Conservation (phyloP, 805 yeast species). For the Yarrowia sp. region DNA sequence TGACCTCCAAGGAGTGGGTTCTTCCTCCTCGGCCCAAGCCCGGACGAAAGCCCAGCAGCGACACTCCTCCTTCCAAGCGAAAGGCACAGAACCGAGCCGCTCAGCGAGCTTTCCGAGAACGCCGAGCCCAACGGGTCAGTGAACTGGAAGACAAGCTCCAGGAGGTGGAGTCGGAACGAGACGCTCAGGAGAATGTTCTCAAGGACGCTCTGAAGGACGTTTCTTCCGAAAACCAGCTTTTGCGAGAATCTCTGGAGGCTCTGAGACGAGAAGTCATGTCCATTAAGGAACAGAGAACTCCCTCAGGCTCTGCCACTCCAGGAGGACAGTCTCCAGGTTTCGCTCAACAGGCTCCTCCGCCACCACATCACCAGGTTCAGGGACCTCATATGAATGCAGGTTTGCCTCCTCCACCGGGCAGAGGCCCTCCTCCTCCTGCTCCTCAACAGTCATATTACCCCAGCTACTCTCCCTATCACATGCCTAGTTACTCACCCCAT, state of each 20-base stretch:
- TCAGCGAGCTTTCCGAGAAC: slow-evolving; percentile 83
- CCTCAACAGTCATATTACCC: neutral
- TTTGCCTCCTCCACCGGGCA: neutral
- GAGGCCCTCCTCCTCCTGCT: neutral
- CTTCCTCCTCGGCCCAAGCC: slow-evolving; percentile 79
- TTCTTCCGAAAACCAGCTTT: slow-evolving; percentile 39
- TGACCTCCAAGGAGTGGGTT: slow-evolving; percentile 76
- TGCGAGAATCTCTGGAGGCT: slow-evolving; percentile 37
- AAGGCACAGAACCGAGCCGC: slow-evolving; percentile 95
- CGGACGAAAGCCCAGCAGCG: slow-evolving; percentile 58
- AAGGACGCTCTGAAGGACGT: slow-evolving; percentile 31
- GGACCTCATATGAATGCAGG: neutral
- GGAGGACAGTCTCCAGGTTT: neutral
- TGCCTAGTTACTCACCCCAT: slow-evolving; percentile 28
- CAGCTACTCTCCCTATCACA: slow-evolving; percentile 32
- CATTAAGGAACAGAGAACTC: slow-evolving; percentile 11
- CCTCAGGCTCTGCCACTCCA: neutral
- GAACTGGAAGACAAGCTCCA: slow-evolving; percentile 69
- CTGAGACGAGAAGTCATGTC: slow-evolving; percentile 27
- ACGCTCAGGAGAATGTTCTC: slow-evolving; percentile 44
- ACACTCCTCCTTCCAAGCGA: slow-evolving; percentile 78
- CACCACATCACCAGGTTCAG: neutral
- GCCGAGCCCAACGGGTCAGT: slow-evolving; percentile 76
- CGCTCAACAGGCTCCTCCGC: neutral
- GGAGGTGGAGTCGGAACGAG: slow-evolving; percentile 65